Evolutionary conservation across 2,329 filamentous ascomycete genomes (phyloP).

Genomic region (Cladorrhinum sp.): DNA sequence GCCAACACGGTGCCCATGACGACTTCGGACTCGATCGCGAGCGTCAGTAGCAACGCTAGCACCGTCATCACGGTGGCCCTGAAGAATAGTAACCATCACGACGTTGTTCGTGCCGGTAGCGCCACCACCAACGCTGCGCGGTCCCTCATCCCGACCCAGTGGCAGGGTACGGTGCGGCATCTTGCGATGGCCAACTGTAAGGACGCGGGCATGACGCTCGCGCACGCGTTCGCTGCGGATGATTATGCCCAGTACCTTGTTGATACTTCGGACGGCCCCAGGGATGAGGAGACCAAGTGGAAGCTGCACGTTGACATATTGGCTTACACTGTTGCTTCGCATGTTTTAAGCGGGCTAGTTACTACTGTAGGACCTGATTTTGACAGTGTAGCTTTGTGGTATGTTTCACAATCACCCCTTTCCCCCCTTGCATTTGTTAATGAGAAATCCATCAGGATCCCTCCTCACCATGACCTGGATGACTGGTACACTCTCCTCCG

Average conservation of each 20-base stretch:
- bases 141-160: constrained; percentile 52
- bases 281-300: constrained; percentile 53
- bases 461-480: constrained; percentile 70
- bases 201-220: constrained; percentile 67
- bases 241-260: constrained; percentile 73
- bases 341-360: constrained; percentile 66
- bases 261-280: constrained; percentile 61
- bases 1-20: not conserved
- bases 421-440: not conserved
- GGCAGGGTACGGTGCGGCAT: constrained; percentile 58
- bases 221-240: constrained; percentile 74
- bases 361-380: constrained; percentile 73
- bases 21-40: not conserved
- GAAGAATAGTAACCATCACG: not conserved
- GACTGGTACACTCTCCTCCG: constrained; percentile 69
- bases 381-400: constrained; percentile 78
- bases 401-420: constrained; percentile 34
- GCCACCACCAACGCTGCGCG: constrained; percentile 31
- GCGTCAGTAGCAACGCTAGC: constrained; percentile 3
- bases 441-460: constrained; percentile 55
- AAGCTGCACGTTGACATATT: constrained; percentile 73
- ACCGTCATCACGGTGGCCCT: constrained; percentile 33
- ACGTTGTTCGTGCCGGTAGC: not conserved
- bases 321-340: constrained; percentile 73
- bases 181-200: constrained; percentile 66